Percentiles rank a stretch among this genome's conserved stretches.
phyloP scores from a whole-genome alignment of 1,284 basidiomycete species.

The Fomitopsis pinicola region DNA sequence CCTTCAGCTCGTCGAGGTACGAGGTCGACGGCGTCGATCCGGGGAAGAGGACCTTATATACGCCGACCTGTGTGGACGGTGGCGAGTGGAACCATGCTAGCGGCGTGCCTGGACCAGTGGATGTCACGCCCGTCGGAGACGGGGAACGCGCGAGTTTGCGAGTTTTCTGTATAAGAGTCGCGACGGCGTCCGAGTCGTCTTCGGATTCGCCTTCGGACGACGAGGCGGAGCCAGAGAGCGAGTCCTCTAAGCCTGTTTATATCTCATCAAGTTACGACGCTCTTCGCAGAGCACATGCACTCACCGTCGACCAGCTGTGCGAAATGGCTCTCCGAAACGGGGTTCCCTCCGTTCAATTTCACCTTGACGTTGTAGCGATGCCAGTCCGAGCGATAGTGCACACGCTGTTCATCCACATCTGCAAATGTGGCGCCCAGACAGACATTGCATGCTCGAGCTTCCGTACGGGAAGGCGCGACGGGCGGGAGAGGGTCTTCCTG shows the following conservation, averaged over 20 bases:
- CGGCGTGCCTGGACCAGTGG: slow-evolving; percentile 62
- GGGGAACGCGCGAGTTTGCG: slow-evolving; percentile 43
- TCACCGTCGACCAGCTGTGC: slow-evolving; percentile 71
- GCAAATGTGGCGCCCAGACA: slow-evolving; percentile 71
- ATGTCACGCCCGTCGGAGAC: slow-evolving; percentile 37
- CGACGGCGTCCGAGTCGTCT: slow-evolving; percentile 50
- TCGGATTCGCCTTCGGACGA: slow-evolving; percentile 51
- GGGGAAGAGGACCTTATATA: slow-evolving; percentile 79
- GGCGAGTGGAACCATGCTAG: slow-evolving; percentile 88
- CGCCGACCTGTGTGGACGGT: slow-evolving; percentile 83
- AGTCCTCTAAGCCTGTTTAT: slow-evolving; percentile 72
- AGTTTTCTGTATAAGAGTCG: slow-evolving; percentile 62
- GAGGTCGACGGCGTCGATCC: slow-evolving; percentile 32
- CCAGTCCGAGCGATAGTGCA: slow-evolving; percentile 95
- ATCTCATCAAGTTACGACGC: too few relatives aligned
- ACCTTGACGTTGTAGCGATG: slow-evolving; percentile 96
- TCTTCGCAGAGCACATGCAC: slow-evolving; percentile 1
- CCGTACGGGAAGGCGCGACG: slow-evolving; percentile 27
- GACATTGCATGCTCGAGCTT: slow-evolving; percentile 66
- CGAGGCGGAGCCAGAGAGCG: slow-evolving; percentile 85
- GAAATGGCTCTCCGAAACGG: slow-evolving; percentile 72
- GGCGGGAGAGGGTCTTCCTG: slow-evolving; percentile 29
- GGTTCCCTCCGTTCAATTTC: slow-evolving; percentile 55
- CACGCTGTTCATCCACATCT: slow-evolving; percentile 79
- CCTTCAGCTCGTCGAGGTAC: slow-evolving; percentile 57